A percentile compares a stretch with the other conserved stretches of the same genome.
Evolutionary conservation across 1,284 basidiomycete species (phyloP).

Genomic region (Phellopilus nigrolimitatus): DNA sequence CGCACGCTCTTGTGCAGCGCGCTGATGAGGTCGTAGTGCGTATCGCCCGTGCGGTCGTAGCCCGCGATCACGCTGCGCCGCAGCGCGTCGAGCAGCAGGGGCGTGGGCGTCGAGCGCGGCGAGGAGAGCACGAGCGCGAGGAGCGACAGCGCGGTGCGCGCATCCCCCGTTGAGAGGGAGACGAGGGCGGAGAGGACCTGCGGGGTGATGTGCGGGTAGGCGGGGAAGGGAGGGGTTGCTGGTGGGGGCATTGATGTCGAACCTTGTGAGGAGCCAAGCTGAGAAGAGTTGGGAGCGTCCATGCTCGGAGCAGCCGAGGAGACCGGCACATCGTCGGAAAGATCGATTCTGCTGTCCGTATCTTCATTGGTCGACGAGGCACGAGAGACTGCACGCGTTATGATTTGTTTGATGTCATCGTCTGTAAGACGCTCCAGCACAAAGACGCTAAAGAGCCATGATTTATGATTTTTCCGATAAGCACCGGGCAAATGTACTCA

Average conservation of each 20-base stretch:
- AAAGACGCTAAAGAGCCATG: conserved; percentile 45
- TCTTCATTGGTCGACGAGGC: conserved; percentile 27
- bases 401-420: conserved; percentile 48
- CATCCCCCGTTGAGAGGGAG: conserved; percentile 62
- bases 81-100: conserved; percentile 44
- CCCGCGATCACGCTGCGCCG: conserved; percentile 53
- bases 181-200: conserved; percentile 48
- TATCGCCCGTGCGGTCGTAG: conserved; percentile 75
- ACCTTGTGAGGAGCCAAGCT: conserved; percentile 23
- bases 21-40: conserved; percentile 83
- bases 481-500: conserved; percentile 35
- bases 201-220: conserved; percentile 43
- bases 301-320: neutral
- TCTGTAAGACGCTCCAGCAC: conserved; percentile 59
- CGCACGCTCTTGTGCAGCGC: conserved; percentile 86
- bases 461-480: conserved; percentile 9
- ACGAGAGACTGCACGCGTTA: conserved; percentile 46
- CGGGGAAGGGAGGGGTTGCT: too few relatives aligned
- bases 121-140: conserved; percentile 56
- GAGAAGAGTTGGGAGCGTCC: conserved; percentile 20
- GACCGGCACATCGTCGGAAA: conserved; percentile 14
- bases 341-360: conserved; percentile 22
- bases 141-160: conserved; percentile 62
- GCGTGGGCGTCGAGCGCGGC: conserved; percentile 35
- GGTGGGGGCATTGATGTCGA: conserved; percentile 7